Evolutionary conservation across 2,329 filamentous ascomycete genomes (phyloP).

Genomic region (Fusarium sp.): DNA sequence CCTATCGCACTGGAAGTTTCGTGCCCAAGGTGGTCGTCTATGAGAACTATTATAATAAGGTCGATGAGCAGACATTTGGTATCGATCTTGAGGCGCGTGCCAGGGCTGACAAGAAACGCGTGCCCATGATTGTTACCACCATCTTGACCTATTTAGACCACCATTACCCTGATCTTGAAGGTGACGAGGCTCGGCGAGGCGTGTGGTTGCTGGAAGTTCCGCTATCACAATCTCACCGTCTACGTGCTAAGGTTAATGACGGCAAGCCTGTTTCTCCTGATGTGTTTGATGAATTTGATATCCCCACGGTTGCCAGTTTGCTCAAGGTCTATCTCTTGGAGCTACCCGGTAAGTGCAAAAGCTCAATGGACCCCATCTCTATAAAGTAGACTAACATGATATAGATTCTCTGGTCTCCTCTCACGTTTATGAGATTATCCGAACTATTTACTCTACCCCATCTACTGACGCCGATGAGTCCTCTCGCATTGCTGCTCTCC

Average conservation of each 20-base stretch:
- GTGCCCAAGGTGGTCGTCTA: slow-evolving; percentile 91
- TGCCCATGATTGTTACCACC: slow-evolving; percentile 90
- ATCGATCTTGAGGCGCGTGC: slow-evolving; percentile 97
- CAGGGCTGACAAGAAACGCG: slow-evolving; percentile 92
- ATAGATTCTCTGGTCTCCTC: slow-evolving; percentile 96
- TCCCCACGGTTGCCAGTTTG: slow-evolving; percentile 91
- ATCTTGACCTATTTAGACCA: slow-evolving; percentile 95
- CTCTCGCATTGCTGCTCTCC: slow-evolving; percentile 86
- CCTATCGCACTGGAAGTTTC: slow-evolving; percentile 94
- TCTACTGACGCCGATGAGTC: slow-evolving; percentile 79
- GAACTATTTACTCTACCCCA: slow-evolving; percentile 92
- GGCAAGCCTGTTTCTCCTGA: slow-evolving; percentile 82
- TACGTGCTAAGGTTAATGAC: slow-evolving; percentile 85
- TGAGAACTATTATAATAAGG: slow-evolving; percentile 99
- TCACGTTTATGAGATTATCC: slow-evolving; percentile 98
- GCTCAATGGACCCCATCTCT: background rate
- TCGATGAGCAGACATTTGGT: slow-evolving; percentile 97
- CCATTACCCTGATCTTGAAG: slow-evolving; percentile 96
- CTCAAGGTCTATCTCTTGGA: slow-evolving; percentile 95
- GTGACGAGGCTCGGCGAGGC: slow-evolving; percentile 88
- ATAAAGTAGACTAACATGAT: slow-evolving; percentile 37
- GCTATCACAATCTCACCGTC: slow-evolving; percentile 81
- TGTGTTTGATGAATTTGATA: slow-evolving; percentile 85
- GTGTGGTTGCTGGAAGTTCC: slow-evolving; percentile 97
- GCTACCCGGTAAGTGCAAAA: slow-evolving; percentile 76